Percentiles rank a stretch among this genome's conserved stretches.
Conservation (phyloP, 768 basidiomycete species). For the Dictyophora rubrovolvata region DNA sequence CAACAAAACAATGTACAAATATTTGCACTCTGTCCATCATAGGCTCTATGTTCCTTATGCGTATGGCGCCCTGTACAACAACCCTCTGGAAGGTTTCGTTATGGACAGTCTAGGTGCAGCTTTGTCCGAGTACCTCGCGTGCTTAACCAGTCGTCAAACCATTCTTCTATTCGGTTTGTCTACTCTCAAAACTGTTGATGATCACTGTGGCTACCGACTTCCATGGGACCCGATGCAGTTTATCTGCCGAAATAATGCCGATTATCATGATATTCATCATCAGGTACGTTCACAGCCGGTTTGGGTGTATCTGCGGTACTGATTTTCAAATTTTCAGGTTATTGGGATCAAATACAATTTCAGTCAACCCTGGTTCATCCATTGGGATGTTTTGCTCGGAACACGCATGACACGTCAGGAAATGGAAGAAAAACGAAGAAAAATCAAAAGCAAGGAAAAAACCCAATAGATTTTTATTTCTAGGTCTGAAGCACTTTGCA, state of each 20-base stretch:
- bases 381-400: constrained; percentile 82
- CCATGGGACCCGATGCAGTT: constrained; percentile 90
- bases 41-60: constrained; percentile 95
- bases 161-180: constrained; percentile 74
- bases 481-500: background rate
- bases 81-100: constrained; percentile 88
- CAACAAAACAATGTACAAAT: constrained; percentile 83
- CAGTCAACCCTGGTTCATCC: constrained; percentile 90
- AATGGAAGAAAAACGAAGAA: constrained; percentile 9
- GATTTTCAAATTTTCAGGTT: constrained; percentile 13
- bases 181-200: constrained; percentile 88
- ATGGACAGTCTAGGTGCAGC: constrained; percentile 77
- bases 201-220: constrained; percentile 84
- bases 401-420: constrained; percentile 66
- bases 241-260: constrained; percentile 79
- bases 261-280: constrained; percentile 98
- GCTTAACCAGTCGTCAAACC: constrained; percentile 74
- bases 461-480: constrained; percentile 2
- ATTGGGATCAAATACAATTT: constrained; percentile 95
- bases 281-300: constrained; percentile 41
- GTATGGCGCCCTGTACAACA: constrained; percentile 95
- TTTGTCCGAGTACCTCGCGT: constrained; percentile 58
- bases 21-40: constrained; percentile 91
- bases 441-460: constrained; percentile 6
- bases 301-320: background rate